Evolutionary conservation across 352 stramenopile genomes (phyloP), one percentile per base, ranked within the genome.

Genomic region (Phytopythium vexans): DNA sequence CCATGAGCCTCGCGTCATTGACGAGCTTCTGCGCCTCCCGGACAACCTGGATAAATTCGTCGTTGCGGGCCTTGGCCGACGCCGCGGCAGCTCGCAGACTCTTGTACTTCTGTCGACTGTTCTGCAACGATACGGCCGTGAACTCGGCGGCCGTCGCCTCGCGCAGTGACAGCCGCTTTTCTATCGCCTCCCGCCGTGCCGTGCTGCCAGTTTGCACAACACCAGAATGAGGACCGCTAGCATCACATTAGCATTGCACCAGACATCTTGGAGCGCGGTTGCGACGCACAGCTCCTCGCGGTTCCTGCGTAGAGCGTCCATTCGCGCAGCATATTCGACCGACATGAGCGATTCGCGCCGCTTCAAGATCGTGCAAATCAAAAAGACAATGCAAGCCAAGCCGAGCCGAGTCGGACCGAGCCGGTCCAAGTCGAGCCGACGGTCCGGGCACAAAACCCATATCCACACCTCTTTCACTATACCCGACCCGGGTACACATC

Each of bases 101-200:
- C 47, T 89, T 89, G 72, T 66, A 83, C 51, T 89, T 88, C 38
- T 83, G 75, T 27, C 70, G 79, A 46, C 50, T 68, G 54, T 68
- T 89, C 59, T 94, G 79, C 27, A 82, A 59, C 12, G 79, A 72
- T 11, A 88, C 70, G 4, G 75, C 72, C 44, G 78, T 89, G 56
- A 87, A 89, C 66, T 94, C 84, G 34, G 78, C 82, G 6, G 79
- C 73, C 11, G 81, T 92, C 37, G 82, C 77, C 56, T 94, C 84
- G 4, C 76, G 72, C 27, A 92, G 66, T 14, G 71, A 61, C 45
- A 92, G 68, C 14, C 77, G 71, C 63, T 89, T 89, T 67, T 94
- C 85, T 12, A 93, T 72, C 40, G 72, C 68, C 39, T 82, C 49
- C 3, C 80, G 68, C 42, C 72, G 61, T 34, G 73, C 66, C 8